These are phyloP conservation scores for Maudiozyma turicensis DNA, from an alignment of 805 yeast genomes.

Conservation along the genomic window DNA sequence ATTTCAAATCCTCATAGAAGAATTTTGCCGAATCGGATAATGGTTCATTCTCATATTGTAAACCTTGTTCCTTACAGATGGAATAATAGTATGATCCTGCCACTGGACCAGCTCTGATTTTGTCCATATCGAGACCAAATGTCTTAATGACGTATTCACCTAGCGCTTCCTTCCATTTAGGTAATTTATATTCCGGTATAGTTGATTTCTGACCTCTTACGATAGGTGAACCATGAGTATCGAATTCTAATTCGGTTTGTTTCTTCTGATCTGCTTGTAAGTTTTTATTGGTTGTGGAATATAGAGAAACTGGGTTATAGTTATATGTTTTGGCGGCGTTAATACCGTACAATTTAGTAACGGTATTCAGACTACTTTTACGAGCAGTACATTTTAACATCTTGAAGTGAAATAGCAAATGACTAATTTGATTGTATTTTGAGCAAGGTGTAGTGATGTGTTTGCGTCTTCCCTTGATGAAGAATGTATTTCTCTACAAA, in stretches of 20 bases:
- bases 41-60: constrained; percentile 65
- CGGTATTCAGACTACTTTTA: too few relatives aligned
- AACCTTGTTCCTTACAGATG: constrained; percentile 77
- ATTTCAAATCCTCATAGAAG: constrained; percentile 72
- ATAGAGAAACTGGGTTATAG: not conserved
- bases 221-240: constrained; percentile 19
- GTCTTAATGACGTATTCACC: constrained; percentile 55
- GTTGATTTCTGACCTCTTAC: constrained; percentile 24
- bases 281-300: not conserved
- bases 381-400: too few relatives aligned
- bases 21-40: constrained; percentile 66
- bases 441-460: too few relatives aligned
- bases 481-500: too few relatives aligned
- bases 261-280: not conserved
- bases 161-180: constrained; percentile 43
- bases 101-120: constrained; percentile 83
- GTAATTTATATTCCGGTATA: constrained; percentile 31
- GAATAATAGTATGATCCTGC: constrained; percentile 86
- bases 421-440: too few relatives aligned
- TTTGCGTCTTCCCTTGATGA: too few relatives aligned
- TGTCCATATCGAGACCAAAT: constrained; percentile 82
- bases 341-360: too few relatives aligned
- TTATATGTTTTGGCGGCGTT: too few relatives aligned
- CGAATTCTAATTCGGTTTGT: not conserved
- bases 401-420: too few relatives aligned